These are phyloP conservation scores for Penicillium chermesinum DNA, from an alignment of 495 filamentous ascomycete genomes.

Conservation along the genomic window DNA sequence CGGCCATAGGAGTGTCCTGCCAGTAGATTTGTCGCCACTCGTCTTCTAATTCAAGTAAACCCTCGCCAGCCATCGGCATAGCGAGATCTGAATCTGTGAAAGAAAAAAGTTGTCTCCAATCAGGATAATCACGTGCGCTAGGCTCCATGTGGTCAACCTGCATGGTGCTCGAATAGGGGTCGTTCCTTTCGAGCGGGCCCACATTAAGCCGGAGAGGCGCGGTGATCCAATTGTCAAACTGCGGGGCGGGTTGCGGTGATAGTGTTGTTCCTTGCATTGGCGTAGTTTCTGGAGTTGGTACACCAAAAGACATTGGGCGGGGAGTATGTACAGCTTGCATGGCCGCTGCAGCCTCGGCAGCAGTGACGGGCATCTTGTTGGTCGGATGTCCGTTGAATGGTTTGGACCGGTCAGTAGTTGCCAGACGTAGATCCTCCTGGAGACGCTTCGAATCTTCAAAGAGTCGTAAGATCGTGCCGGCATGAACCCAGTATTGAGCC, in stretches of 20 bases:
- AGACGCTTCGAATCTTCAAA: slow-evolving; percentile 45
- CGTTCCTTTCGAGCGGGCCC: slow-evolving; percentile 23
- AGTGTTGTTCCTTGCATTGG: slow-evolving; percentile 20
- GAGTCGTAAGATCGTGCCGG: slow-evolving; percentile 41
- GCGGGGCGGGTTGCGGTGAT: slow-evolving; percentile 27
- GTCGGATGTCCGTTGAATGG: slow-evolving; percentile 22
- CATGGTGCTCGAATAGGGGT: slow-evolving; percentile 21
- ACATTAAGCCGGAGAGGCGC: slow-evolving; percentile 27
- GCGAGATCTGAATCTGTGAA: slow-evolving; percentile 40
- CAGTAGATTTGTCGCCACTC: slow-evolving; percentile 48
- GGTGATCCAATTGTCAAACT: slow-evolving; percentile 39
- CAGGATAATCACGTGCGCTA: slow-evolving; percentile 35
- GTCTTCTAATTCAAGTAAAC: slow-evolving; percentile 40
- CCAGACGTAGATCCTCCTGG: slow-evolving; percentile 39
- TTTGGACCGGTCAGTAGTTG: slow-evolving; percentile 35
- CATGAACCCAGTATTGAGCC: slow-evolving; percentile 43
- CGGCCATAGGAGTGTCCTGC: slow-evolving; percentile 44
- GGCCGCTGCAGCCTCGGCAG: slow-evolving; percentile 16
- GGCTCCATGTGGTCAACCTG: slow-evolving; percentile 34
- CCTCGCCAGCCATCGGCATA: slow-evolving; percentile 36
- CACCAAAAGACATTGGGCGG: slow-evolving; percentile 28
- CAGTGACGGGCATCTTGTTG: slow-evolving; percentile 17
- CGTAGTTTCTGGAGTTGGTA: slow-evolving; percentile 32
- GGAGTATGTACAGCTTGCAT: slow-evolving; percentile 20
- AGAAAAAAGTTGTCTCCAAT: slow-evolving; percentile 45